Evolutionary conservation across 2,329 filamentous ascomycete genomes (phyloP).

Genomic region (Pestalotiopsis sp.): DNA sequence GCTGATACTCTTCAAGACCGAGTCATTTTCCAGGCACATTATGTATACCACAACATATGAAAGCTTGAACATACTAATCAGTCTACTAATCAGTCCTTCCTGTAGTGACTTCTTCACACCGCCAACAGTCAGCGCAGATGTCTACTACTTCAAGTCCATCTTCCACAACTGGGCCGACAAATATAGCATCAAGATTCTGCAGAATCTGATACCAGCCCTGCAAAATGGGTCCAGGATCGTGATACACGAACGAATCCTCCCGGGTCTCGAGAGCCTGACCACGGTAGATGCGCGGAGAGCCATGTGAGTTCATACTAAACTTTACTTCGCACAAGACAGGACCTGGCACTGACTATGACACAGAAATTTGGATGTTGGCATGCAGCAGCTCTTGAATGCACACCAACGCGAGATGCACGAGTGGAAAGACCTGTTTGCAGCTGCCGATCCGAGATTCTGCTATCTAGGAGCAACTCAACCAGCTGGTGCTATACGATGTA

Average conservation of each 20-base stretch:
- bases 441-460: constrained; percentile 17
- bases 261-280: constrained; percentile 13
- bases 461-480: constrained; percentile 20
- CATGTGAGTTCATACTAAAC: constrained; percentile 18
- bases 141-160: constrained; percentile 48
- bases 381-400: constrained; percentile 23
- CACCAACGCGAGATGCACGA: constrained; percentile 21
- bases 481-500: constrained; percentile 19
- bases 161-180: constrained; percentile 51
- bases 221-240: constrained; percentile 8
- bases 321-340: background rate
- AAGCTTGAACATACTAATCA: background rate
- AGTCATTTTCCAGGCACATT: background rate
- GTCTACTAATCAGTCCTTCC: background rate
- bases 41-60: constrained; percentile 16
- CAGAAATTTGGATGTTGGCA: constrained; percentile 20
- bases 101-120: constrained; percentile 27
- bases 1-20: constrained; percentile 13
- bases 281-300: constrained; percentile 19
- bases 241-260: constrained; percentile 19
- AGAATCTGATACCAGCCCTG: background rate
- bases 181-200: constrained; percentile 33
- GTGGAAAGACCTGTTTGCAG: constrained; percentile 21
- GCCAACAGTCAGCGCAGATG: constrained; percentile 29
- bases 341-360: background rate